Evolutionary conservation across 768 basidiomycete genomes (phyloP).

Genomic region (Tricholoma flavovirens): DNA sequence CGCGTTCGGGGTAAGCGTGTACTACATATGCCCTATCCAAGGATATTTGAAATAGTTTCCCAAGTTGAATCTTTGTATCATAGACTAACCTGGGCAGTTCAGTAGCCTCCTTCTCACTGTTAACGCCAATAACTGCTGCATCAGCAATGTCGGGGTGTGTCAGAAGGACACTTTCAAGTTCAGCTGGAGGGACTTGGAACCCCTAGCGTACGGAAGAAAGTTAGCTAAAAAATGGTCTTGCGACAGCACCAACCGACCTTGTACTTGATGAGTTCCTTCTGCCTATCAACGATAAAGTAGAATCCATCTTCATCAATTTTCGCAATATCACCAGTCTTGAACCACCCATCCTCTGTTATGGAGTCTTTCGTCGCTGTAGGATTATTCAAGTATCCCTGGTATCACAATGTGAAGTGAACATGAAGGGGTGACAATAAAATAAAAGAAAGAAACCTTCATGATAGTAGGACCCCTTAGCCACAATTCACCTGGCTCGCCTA

Average conservation of each 20-base stretch:
- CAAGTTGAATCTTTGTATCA: not conserved
- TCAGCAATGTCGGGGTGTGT: constrained; percentile 75
- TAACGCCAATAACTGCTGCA: constrained; percentile 74
- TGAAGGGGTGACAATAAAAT: not conserved
- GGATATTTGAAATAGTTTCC: not conserved
- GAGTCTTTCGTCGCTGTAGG: constrained; percentile 58
- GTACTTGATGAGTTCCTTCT: constrained; percentile 75
- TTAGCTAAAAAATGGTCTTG: not conserved
- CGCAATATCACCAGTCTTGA: constrained; percentile 86
- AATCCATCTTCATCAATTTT: constrained; percentile 62
- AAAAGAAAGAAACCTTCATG: constrained; percentile 55
- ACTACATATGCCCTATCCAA: constrained; percentile 56
- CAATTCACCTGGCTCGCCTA: constrained; percentile 67
- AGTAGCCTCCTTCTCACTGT: constrained; percentile 61
- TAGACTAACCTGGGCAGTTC: constrained; percentile 66
- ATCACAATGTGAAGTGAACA: not conserved
- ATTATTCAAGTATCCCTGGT: constrained; percentile 73
- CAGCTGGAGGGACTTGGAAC: constrained; percentile 85
- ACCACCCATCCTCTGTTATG: constrained; percentile 74
- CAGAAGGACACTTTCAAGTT: constrained; percentile 72
- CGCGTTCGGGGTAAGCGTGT: constrained; percentile 34
- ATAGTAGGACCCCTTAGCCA: constrained; percentile 76
- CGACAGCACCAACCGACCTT: constrained; percentile 33
- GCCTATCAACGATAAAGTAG: constrained; percentile 68
- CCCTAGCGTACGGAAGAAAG: constrained; percentile 36